A percentile compares a stretch with the other conserved stretches of the same genome.
Conservation (phyloP, 441 rosid genomes). For the Adansonia rubrostipa region DNA sequence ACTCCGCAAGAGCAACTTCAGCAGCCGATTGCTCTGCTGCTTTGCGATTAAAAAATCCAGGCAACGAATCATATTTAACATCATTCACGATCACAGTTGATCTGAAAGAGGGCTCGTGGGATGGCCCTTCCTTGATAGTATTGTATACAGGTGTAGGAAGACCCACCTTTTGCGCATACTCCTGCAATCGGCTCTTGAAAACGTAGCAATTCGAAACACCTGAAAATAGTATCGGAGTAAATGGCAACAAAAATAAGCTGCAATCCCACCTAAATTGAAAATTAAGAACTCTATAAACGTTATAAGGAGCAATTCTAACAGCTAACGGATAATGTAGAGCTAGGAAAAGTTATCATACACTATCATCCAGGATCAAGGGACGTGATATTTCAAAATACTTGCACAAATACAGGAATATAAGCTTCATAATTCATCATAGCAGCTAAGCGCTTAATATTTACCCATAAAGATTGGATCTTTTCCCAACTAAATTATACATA, state of each 20-base stretch:
- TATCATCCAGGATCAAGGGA: neutral
- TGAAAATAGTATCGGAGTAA: conserved; percentile 19
- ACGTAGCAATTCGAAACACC: conserved; percentile 90
- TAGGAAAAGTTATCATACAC: neutral
- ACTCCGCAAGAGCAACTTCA: conserved; percentile 79
- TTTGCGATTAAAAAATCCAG: conserved; percentile 83
- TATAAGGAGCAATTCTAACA: neutral
- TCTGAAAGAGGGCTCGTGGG: conserved; percentile 72
- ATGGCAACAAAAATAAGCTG: neutral
- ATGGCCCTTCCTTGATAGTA: conserved; percentile 82
- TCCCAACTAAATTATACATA: neutral
- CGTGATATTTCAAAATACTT: neutral
- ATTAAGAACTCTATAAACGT: neutral
- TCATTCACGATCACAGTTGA: conserved; percentile 72
- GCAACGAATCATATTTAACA: conserved; percentile 67
- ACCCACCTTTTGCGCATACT: conserved; percentile 74
- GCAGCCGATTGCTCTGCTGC: conserved; percentile 98
- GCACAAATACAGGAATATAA: neutral
- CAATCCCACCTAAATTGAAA: neutral
- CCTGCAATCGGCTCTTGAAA: conserved; percentile 87
- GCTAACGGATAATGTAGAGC: neutral
- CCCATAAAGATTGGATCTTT: neutral
- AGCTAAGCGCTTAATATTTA: neutral
- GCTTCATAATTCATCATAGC: neutral
- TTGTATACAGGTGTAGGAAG: conserved; percentile 81